Evolutionary conservation across 139 green algal genomes (phyloP), one percentile per base, ranked within the genome.

Genomic region (Zygnema circumcarinatum): DNA sequence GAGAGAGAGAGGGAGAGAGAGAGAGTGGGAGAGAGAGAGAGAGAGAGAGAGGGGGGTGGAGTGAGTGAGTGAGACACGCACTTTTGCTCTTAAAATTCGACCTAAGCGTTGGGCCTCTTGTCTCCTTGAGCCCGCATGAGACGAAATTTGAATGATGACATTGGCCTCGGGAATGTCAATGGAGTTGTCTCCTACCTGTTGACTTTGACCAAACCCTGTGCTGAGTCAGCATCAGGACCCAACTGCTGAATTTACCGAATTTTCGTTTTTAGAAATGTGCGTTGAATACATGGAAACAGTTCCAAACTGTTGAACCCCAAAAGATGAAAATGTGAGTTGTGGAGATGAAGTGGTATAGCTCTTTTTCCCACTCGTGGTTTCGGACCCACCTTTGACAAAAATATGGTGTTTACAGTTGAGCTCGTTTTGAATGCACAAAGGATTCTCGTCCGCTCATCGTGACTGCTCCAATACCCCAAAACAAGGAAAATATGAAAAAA

Each of bases 121-220:
- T 2, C 97, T 85, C 7, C 97, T 87, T 1, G 93, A 97, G 1
- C 97, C 97, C 1, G 94, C 97, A 91, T 99, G 97, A 40, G 90
- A 96, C 68, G 92, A 95, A 85, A 99, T 98, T 93, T 99, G 97
- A 69, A 99, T 98, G 47, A 99, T 95, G 62, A 99, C 97, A 79
- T 99, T 99, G 38, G 97, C 97, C 91, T 99, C 97, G 0, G 97
- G 97, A 86, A 99, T 99, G 91, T 99, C 97, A 72, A 99, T 95
- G 1, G 95, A 98, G 93, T 99, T 99, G 92, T 99, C 97, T 0
- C 97, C 97, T 33, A 98, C 95, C 94, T 90, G 39, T n/a, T n/a
- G n/a, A n/a, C n/a, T n/a, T n/a, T n/a, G n/a, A 20, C 2, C 16
- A 75, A 72, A 72, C n/a, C 56, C n/a, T 72, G 29, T n/a, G 56